Evolutionary conservation across 805 yeast genomes (phyloP).

Genomic region (Nakazawaea peltata): DNA sequence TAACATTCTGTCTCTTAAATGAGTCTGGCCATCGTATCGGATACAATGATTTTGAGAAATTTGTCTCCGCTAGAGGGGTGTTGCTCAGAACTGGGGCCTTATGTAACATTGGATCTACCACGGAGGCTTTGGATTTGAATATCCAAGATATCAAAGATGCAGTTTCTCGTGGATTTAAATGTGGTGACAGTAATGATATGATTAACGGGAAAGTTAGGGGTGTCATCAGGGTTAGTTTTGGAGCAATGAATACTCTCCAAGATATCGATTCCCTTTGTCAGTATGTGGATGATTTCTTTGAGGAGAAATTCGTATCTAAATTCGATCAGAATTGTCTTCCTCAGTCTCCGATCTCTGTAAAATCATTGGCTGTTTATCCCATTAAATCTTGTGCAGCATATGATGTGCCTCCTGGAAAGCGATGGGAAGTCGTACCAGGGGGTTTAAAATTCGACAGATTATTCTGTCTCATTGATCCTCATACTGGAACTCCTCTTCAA

Average conservation of each 20-base stretch:
- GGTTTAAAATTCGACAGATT: slow-evolving; percentile 34
- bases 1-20: slow-evolving; percentile 25
- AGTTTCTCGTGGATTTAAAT: slow-evolving; percentile 27
- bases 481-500: slow-evolving; percentile 19
- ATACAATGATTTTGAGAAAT: slow-evolving; percentile 29
- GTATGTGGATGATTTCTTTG: slow-evolving; percentile 19
- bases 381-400: slow-evolving; percentile 34
- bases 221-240: slow-evolving; percentile 31
- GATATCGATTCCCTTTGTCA: slow-evolving; percentile 26
- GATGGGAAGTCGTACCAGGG: slow-evolving; percentile 20
- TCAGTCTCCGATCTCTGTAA: slow-evolving; percentile 10
- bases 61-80: slow-evolving; percentile 21
- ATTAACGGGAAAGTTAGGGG: slow-evolving; percentile 32
- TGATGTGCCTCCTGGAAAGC: slow-evolving; percentile 14
- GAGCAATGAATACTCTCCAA: slow-evolving; percentile 25
- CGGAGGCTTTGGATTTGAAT: slow-evolving; percentile 17
- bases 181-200: slow-evolving; percentile 34
- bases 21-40: slow-evolving; percentile 22
- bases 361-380: slow-evolving; percentile 26
- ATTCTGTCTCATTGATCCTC: slow-evolving; percentile 26
- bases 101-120: slow-evolving; percentile 34
- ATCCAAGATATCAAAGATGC: slow-evolving; percentile 21
- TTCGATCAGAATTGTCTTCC: not conserved
- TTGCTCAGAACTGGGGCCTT: slow-evolving; percentile 33
- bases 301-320: slow-evolving; percentile 9